Evolutionary conservation across 371 early-diverging fungal species (phyloP), one percentile per base, ranked within the genome.

Genomic region (Mucor racemosus): DNA sequence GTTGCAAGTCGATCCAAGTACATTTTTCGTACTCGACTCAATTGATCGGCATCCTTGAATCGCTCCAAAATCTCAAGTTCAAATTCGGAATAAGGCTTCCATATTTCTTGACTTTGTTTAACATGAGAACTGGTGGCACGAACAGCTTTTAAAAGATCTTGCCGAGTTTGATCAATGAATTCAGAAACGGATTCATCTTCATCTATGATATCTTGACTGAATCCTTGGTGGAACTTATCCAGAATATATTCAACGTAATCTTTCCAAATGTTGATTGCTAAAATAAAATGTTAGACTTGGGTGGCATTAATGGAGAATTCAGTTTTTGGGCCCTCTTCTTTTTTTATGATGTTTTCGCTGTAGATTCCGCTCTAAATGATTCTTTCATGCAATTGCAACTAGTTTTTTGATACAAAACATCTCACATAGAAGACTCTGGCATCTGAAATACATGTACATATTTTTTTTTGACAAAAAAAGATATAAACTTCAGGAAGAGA

Each of bases 201-300:
- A 33, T 46, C 76, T 6, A 64, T 69, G 7, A 50, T 73, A 0
- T 74, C 71, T 14, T 82, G 72, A 4, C 72, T 74, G 38, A 76
- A 78, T 1, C 60, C 39, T 4, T 53, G 39, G 31, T 79, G 39
- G 61, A 77, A 78, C 21, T 74, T 67, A 42, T 76, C 40, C 3
- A 78, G 50, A 6, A 83, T 66, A 77, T 66, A 89, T 7, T 76
- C 77, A 4, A 84, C 61, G 69, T 81, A 89, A 7, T 77, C 73
- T 55, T 78, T 79, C 89, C 89, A 91, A 10, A 89, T 63, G n/a
- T 69, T 62, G 42, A 88, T 84, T 5, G 86, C 88, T 88, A 68
- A 26, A 26, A 26, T 26, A 26, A 26, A 26, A 26, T 11, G 38
- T 38, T 38, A 9, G 7, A 17, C 1, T 36, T 17, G 14, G 11